phyloP scores from a whole-genome alignment of 2,329 filamentous ascomycete genomes.

The Cladosporium sp. region DNA sequence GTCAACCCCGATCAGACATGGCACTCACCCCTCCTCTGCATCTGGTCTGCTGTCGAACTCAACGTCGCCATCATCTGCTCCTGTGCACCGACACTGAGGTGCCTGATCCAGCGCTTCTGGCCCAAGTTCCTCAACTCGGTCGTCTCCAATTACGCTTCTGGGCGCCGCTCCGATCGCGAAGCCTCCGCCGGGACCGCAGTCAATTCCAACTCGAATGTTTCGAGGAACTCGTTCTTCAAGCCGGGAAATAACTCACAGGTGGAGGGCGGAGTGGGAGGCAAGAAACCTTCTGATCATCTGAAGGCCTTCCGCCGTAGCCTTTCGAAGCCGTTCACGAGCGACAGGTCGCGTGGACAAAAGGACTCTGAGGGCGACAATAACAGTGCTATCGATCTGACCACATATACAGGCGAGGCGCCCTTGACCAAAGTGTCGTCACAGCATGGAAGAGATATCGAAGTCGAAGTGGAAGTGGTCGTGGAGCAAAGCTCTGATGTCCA shows the following conservation, averaged over 20 bases:
- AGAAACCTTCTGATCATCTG: background rate
- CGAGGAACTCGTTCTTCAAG: background rate
- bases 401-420: background rate
- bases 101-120: constrained; percentile 24
- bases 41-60: constrained; percentile 19
- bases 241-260: background rate
- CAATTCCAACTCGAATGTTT: background rate
- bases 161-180: constrained; percentile 10
- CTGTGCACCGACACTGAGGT: constrained; percentile 12
- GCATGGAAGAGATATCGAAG: background rate
- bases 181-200: constrained; percentile 10
- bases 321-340: background rate
- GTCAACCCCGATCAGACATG: constrained; percentile 21
- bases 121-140: constrained; percentile 23
- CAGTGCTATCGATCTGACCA: constrained; percentile 1
- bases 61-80: constrained; percentile 22
- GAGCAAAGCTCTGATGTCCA: background rate
- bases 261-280: background rate
- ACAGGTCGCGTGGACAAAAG: background rate
- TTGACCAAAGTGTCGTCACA: background rate
- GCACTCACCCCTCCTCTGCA: constrained; percentile 17
- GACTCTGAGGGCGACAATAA: background rate
- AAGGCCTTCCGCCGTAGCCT: constrained; percentile 2
- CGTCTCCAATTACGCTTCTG: constrained; percentile 2
- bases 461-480: constrained; percentile 2